These are phyloP conservation scores for Phytopythium kandeliae DNA, from an alignment of 352 stramenopile genomes.

Conservation along the genomic window DNA sequence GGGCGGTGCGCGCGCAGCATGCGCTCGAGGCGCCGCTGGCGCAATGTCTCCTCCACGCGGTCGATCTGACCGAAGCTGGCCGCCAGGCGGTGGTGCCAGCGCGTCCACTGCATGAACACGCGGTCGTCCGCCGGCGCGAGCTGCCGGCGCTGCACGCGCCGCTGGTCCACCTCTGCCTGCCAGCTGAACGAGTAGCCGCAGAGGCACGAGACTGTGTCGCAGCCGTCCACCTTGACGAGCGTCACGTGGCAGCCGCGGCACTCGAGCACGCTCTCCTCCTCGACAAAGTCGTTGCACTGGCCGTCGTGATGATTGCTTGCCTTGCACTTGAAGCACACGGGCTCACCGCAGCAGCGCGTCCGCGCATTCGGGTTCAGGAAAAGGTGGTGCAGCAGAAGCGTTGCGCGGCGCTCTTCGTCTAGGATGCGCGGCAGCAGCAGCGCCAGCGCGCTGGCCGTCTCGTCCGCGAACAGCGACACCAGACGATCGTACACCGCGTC, in stretches of 20 bases:
- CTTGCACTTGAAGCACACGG: constrained; percentile 69
- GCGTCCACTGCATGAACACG: constrained; percentile 22
- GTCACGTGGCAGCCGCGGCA: constrained; percentile 50
- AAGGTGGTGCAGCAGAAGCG: constrained; percentile 41
- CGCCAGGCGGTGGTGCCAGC: constrained; percentile 21
- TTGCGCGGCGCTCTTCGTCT: constrained; percentile 51
- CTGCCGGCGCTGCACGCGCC: constrained; percentile 38
- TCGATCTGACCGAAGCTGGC: constrained; percentile 19
- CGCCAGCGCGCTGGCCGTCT: constrained; percentile 19
- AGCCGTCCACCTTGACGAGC: constrained; percentile 61
- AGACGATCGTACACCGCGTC: constrained; percentile 32
- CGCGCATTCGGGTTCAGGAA: constrained; percentile 35
- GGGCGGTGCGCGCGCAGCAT: constrained; percentile 26
- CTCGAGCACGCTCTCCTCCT: constrained; percentile 45
- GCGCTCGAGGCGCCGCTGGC: constrained; percentile 21
- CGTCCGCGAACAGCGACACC: constrained; percentile 12
- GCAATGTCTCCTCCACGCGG: constrained; percentile 20
- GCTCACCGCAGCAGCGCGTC: constrained; percentile 35
- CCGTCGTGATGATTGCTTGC: constrained; percentile 32
- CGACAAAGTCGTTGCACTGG: constrained; percentile 46
- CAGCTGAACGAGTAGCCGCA: constrained; percentile 53
- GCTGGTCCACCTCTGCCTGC: constrained; percentile 36
- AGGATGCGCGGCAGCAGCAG: constrained; percentile 28
- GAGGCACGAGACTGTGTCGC: constrained; percentile 40
- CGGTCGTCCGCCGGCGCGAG: constrained; percentile 24